These are phyloP conservation scores for Silene conica DNA, from an alignment of 148 eudicot genomes.

Conservation along the genomic window DNA sequence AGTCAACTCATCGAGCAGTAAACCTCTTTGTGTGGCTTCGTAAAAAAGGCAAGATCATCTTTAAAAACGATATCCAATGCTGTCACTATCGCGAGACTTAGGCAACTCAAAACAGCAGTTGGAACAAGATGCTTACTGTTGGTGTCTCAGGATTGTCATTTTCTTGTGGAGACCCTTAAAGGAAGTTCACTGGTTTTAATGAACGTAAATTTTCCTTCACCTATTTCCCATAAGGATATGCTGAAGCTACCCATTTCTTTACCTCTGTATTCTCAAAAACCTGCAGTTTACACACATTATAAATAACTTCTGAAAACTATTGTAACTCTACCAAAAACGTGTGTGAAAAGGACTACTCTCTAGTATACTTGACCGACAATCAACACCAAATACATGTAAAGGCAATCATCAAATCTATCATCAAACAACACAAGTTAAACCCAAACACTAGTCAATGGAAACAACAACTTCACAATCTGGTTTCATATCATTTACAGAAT, in stretches of 20 bases:
- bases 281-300: constrained; percentile 36
- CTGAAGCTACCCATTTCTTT: constrained; percentile 80
- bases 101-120: constrained; percentile 14
- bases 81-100: constrained; percentile 5
- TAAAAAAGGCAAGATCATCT: neutral
- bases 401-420: neutral
- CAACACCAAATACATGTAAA: neutral
- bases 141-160: constrained; percentile 76
- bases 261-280: constrained; percentile 97
- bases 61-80: neutral
- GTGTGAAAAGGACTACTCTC: neutral
- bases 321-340: neutral
- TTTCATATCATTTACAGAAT: too few relatives aligned
- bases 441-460: too few relatives aligned
- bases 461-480: too few relatives aligned
- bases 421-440: neutral
- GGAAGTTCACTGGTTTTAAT: constrained; percentile 66
- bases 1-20: neutral
- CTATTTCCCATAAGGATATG: constrained; percentile 88
- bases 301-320: constrained; percentile 53
- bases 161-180: constrained; percentile 62
- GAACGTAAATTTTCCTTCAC: constrained; percentile 68
- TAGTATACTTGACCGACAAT: neutral
- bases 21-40: neutral
- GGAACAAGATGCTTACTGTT: constrained; percentile 62